phyloP scores from a whole-genome alignment of 2,329 filamentous ascomycete genomes.

The Aschersonia sp. region DNA sequence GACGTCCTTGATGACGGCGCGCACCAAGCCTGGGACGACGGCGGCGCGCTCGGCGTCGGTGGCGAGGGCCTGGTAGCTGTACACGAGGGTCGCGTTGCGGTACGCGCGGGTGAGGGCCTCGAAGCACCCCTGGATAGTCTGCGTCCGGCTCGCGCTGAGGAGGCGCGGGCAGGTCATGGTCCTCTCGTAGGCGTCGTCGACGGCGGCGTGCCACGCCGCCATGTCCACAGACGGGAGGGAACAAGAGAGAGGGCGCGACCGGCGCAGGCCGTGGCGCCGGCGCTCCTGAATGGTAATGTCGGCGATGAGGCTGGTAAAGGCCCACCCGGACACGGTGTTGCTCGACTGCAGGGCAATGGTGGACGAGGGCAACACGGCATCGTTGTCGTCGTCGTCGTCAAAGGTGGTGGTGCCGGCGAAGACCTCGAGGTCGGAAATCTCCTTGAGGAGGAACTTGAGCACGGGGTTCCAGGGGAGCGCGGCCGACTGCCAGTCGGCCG shows the following conservation, averaged over 20 bases:
- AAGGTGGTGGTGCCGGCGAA: constrained; percentile 2
- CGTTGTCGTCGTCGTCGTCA: not conserved
- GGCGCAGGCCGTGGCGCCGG: not conserved
- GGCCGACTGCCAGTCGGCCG: not conserved
- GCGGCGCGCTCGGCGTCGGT: not conserved
- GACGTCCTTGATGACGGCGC: constrained; percentile 1
- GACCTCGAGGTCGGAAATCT: constrained; percentile 4
- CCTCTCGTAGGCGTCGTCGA: not conserved
- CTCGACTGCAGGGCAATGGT: not conserved
- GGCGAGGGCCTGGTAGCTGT: constrained; percentile 9
- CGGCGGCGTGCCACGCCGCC: constrained; percentile 1
- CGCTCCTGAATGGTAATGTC: constrained; percentile 2
- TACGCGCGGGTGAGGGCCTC: constrained; percentile 6
- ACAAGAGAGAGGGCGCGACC: not conserved
- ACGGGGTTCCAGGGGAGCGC: not conserved
- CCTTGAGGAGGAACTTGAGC: constrained; percentile 4
- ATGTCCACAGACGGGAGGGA: not conserved
- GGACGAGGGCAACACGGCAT: not conserved
- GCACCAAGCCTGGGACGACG: not conserved
- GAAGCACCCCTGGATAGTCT: constrained; percentile 5
- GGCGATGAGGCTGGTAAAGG: constrained; percentile 3
- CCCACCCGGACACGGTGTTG: constrained; percentile 2
- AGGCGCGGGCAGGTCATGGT: constrained; percentile 5
- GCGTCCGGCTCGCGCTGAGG: constrained; percentile 1
- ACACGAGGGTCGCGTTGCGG: constrained; percentile 8